phyloP scores from a whole-genome alignment of 2,329 filamentous ascomycete genomes.

The Arthrocladium fulminans region DNA sequence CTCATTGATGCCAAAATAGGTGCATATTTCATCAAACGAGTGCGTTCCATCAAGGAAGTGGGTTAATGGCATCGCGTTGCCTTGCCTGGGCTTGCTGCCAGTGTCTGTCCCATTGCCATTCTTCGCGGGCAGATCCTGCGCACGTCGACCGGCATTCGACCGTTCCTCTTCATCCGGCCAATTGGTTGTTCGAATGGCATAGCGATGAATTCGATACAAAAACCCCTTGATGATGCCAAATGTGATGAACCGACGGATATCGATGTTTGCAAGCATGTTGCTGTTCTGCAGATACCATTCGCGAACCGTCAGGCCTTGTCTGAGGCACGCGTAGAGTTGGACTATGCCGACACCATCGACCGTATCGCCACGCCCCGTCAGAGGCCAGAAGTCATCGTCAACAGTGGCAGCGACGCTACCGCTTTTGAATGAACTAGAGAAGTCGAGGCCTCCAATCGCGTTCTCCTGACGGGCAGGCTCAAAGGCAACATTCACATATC shows the following conservation, averaged over 20 bases:
- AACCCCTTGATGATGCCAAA: slow-evolving; percentile 95
- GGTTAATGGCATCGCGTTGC: slow-evolving; percentile 20
- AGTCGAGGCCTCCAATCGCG: slow-evolving; percentile 11
- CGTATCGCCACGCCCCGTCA: slow-evolving; percentile 28
- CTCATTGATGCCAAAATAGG: slow-evolving; percentile 41
- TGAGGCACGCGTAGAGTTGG: slow-evolving; percentile 75
- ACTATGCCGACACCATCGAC: slow-evolving; percentile 50
- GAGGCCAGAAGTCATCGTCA: slow-evolving; percentile 34
- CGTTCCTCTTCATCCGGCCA: not conserved
- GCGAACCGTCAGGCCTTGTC: slow-evolving; percentile 71
- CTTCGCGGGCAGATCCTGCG: no score
- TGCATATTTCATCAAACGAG: slow-evolving; percentile 44
- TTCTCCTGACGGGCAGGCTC: slow-evolving; percentile 26
- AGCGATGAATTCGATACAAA: slow-evolving; percentile 86
- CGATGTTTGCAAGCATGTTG: slow-evolving; percentile 64
- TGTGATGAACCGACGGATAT: slow-evolving; percentile 83
- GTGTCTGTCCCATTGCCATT: not conserved
- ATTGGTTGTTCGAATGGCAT: slow-evolving; percentile 52
- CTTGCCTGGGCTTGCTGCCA: not conserved
- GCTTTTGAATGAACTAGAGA: slow-evolving; percentile 11
- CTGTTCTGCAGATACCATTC: slow-evolving; percentile 76
- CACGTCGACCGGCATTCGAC: not conserved
- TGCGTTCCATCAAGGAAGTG: slow-evolving; percentile 41
- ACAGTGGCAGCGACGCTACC: slow-evolving; percentile 16
- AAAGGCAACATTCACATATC: slow-evolving; percentile 61